A percentile compares a stretch with the other conserved stretches of the same genome.
Evolutionary conservation across 1,284 basidiomycete genomes (phyloP).

Genomic region (Boletus smithii): DNA sequence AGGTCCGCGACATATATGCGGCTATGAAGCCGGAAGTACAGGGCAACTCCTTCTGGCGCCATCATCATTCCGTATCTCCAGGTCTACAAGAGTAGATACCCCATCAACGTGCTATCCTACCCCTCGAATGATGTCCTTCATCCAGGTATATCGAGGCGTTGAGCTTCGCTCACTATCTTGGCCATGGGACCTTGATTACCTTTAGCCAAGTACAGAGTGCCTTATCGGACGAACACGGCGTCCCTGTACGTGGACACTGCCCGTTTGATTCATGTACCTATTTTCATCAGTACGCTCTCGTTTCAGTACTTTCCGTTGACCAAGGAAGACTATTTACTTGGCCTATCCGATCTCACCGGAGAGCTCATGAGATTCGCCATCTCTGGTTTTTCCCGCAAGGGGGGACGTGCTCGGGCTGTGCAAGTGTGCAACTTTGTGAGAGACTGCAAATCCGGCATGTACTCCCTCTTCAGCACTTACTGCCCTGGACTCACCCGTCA

Average conservation of each 20-base stretch:
- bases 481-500: background rate
- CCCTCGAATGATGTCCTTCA: conserved; percentile 14
- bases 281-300: conserved; percentile 4
- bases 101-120: background rate
- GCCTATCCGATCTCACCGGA: conserved; percentile 91
- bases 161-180: conserved; percentile 86
- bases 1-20: conserved; percentile 68
- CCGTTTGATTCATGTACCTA: background rate
- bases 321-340: conserved; percentile 84
- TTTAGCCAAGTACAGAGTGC: conserved; percentile 66
- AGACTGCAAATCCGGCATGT: conserved; percentile 71
- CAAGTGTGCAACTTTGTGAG: conserved; percentile 78
- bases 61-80: conserved; percentile 73
- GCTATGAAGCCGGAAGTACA: conserved; percentile 61
- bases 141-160: conserved; percentile 82
- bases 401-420: conserved; percentile 66
- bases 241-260: conserved; percentile 47
- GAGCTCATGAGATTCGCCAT: conserved; percentile 98
- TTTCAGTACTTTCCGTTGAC: conserved; percentile 67
- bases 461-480: background rate
- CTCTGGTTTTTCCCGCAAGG: conserved; percentile 65
- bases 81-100: conserved; percentile 65
- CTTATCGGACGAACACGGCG: conserved; percentile 56
- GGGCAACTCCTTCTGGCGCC: conserved; percentile 78
- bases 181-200: conserved; percentile 68